Conservation (phyloP, 108 stramenopile genomes). For the Fistulifera pelliculosa region DNA sequence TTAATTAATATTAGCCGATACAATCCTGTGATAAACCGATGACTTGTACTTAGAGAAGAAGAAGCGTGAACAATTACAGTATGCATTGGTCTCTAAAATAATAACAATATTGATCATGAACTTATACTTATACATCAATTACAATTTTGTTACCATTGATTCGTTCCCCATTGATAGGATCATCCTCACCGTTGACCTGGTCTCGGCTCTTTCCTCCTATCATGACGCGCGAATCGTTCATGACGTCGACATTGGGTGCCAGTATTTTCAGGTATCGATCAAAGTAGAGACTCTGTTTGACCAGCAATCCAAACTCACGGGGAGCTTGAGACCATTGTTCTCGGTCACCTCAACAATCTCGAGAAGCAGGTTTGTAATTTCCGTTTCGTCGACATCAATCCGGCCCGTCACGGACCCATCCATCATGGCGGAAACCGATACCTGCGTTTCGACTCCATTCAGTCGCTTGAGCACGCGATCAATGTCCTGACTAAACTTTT, state of each 20-base stretch:
- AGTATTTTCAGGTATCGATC: conserved; percentile 92
- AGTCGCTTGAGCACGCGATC: conserved; percentile 68
- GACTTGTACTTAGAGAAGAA: too few relatives aligned
- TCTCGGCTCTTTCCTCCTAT: conserved; percentile 7
- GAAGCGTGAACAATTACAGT: too few relatives aligned
- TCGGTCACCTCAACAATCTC: conserved; percentile 88
- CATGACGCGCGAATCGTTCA: conserved; percentile 43
- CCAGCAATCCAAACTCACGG: conserved; percentile 91
- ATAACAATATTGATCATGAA: too few relatives aligned
- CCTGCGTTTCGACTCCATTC: conserved; percentile 62
- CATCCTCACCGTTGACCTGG: background rate
- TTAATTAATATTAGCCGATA: background rate
- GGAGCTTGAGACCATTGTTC: conserved; percentile 92
- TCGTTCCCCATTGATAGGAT: background rate
- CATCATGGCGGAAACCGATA: conserved; percentile 42
- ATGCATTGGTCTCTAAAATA: too few relatives aligned
- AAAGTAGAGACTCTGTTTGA: conserved; percentile 96
- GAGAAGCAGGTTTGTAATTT: conserved; percentile 81
- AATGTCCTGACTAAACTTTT: conserved; percentile 81
- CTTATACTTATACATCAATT: conserved; percentile 37
- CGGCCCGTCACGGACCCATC: conserved; percentile 41
- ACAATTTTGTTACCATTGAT: conserved; percentile 10
- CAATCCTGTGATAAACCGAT: background rate
- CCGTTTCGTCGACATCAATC: conserved; percentile 71
- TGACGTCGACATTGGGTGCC: conserved; percentile 86